Percentiles rank a stretch among this genome's conserved stretches.
Conservation (phyloP, 108 stramenopile species). For the Licmophora abbreviata region DNA sequence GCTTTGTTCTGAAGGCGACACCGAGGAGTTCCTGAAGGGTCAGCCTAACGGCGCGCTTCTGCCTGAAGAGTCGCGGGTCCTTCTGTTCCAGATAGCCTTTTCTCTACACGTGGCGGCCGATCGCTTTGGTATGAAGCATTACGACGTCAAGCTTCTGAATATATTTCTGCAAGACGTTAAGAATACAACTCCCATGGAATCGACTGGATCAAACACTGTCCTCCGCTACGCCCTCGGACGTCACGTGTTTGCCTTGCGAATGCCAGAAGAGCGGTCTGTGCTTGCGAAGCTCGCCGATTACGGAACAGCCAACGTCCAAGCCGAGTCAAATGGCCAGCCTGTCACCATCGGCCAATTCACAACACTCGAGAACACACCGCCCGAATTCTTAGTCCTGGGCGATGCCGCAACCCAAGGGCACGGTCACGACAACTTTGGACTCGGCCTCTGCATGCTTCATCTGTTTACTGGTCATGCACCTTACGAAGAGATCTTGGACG, state of each 20-base stretch:
- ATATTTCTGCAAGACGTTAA: constrained; percentile 64
- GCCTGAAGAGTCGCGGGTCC: constrained; percentile 30
- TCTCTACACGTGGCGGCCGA: constrained; percentile 82
- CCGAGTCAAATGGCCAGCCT: constrained; percentile 67
- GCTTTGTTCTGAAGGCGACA: constrained; percentile 87
- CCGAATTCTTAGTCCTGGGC: constrained; percentile 89
- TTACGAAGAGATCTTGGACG: constrained; percentile 95
- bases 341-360: constrained; percentile 92
- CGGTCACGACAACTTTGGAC: constrained; percentile 87
- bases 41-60: constrained; percentile 40
- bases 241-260: constrained; percentile 56
- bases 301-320: constrained; percentile 86
- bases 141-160: constrained; percentile 98
- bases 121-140: constrained; percentile 86
- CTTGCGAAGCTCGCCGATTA: constrained; percentile 97
- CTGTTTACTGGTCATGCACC: constrained; percentile 92
- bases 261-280: constrained; percentile 36
- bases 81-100: constrained; percentile 94
- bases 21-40: constrained; percentile 81
- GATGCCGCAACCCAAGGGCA: constrained; percentile 79
- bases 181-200: constrained; percentile 5
- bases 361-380: constrained; percentile 96
- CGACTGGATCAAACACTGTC: too few relatives aligned
- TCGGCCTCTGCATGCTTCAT: constrained; percentile 93
- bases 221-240: constrained; percentile 81